Base-by-base conservation (phyloP, 2,329 filamentous ascomycete species). In the Aspergillus latus region DNA sequence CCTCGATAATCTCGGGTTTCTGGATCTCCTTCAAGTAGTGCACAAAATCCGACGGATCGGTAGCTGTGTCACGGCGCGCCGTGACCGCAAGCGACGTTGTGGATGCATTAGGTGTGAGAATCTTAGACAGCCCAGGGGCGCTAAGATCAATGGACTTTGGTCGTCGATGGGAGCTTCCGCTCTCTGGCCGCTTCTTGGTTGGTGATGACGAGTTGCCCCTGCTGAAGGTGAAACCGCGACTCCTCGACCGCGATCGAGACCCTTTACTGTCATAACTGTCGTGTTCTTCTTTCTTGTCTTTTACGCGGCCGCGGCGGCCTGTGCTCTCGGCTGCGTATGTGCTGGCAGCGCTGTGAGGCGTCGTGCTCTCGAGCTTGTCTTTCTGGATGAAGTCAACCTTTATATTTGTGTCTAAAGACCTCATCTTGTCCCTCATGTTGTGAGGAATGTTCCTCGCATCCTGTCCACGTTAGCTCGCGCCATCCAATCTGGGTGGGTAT, bases 351-450 rank as follows among this genome's bases (percentile, higher is more conserved):
- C 62, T 72, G 75, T 61, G 78, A 62, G 75, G 78, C 68, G 71
- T 75, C 67, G 69, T 78, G 74, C 82, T 86, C 71, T 88, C 88
- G 5, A 84, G 85, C 80, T 89, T 90, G 70, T 97, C 90, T 71
- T 96, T 92, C 52, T 88, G 87, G 66, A 97, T 92, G 66, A 99
- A 95, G 69, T 97, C 92, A 70, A 92, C 90, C 76, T 99, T 99
- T 78, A 97, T 92, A 36, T 89, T 88, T 62, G 90, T 83, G 60
- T 90, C 91, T 58, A 99, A 79, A 55, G 87, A 92, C 45, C 93
- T 85, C 92, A 99, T 97, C 76, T 95, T 95, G 73, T 93, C 91
- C 54, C 93, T 84, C 80, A 96, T 92, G 62, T 96, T 89, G 68
- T 95, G 90, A 2, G 93, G 92, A 53, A 97, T 96, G 67, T 97